phyloP scores from a whole-genome alignment of 352 stramenopile species.

The Phytophthora cactorum region DNA sequence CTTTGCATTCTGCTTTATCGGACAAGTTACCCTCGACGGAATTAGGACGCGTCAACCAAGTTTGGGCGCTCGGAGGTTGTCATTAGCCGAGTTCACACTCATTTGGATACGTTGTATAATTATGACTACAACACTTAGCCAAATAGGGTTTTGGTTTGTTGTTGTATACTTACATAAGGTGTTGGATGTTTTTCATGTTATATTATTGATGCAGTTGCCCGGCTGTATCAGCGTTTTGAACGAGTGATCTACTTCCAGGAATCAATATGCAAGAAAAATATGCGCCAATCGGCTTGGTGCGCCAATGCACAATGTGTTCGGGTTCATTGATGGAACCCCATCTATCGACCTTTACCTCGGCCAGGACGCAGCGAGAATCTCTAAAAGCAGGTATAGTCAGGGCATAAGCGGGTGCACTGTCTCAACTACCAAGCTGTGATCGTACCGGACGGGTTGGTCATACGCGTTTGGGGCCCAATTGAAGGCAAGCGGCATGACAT shows the following conservation, averaged over 20 bases:
- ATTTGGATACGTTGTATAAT: conserved; percentile 17
- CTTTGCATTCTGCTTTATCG: conserved; percentile 10
- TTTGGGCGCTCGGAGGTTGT: conserved; percentile 7
- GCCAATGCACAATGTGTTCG: conserved; percentile 18
- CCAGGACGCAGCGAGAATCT: conserved; percentile 13
- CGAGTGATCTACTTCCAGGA: conserved; percentile 15
- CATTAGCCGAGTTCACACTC: conserved; percentile 8
- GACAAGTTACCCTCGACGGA: conserved; percentile 14
- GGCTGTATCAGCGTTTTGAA: conserved; percentile 14
- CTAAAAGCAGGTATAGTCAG: conserved; percentile 18
- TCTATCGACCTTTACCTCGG: conserved; percentile 7
- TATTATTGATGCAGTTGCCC: conserved; percentile 1
- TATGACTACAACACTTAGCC: not conserved
- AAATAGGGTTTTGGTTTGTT: not conserved
- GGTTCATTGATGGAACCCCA: conserved; percentile 16
- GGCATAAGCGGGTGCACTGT: conserved; percentile 16
- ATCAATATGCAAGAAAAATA: conserved; percentile 19
- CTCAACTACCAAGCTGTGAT: conserved; percentile 21
- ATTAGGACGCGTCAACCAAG: conserved; percentile 15
- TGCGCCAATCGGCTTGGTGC: too few relatives aligned
- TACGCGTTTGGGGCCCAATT: conserved; percentile 10
- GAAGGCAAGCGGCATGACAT: conserved; percentile 6
- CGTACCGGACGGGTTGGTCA: not conserved
- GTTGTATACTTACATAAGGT: conserved; percentile 10
- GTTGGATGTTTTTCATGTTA: not conserved